Evolutionary conservation across 495 filamentous ascomycete genomes (phyloP), one percentile per base, ranked within the genome.

Genomic region (Viridothelium virens): DNA sequence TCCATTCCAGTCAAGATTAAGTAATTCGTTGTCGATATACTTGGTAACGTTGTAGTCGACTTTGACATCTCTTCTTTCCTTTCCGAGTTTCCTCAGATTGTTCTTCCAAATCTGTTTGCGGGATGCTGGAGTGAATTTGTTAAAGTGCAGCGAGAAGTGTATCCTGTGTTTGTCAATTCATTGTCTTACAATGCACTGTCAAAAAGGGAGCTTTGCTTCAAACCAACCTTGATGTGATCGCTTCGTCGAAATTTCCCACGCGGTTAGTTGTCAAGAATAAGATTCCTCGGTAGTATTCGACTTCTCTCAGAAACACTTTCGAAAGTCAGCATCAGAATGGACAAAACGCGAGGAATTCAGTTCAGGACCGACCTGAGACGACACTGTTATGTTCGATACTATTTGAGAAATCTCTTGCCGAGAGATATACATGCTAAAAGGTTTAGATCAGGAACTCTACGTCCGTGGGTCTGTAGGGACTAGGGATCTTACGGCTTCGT

Each of bases 281-380:
- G 46, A 74, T 68, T 12, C 71, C 70, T 5, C 66, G 65, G 37
- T 66, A 77, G 38, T 74, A 72, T 63, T 74, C 73, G 16, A 87
- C 36, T 14, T 59, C 53, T 36, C 53, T 4, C 7, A 59, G 53
- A 18, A 59, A 59, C 5, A 59, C 25, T 25, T 25, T 25, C 25
- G 25, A 25, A 25, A 25, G 25, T 25, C 25, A 25, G 25, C 25
- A 25, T 25, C 1, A 25, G 25, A 1, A 25, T 25, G 25, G 25
- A 25, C 25, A 25, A 25, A 25, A 25, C 1, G 25, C 25, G 25
- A 25, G 25, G 1, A 25, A 25, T 25, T 25, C 25, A 25, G 1
- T 1, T 25, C 25, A 25, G 25, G 0, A 25, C 25, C 25, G 25
- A 25, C 25, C 53, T 3, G 53, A 59, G 31, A 59, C 36, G 53